Conservation (phyloP, 2,329 filamentous ascomycete species). For the Claviceps sp. region DNA sequence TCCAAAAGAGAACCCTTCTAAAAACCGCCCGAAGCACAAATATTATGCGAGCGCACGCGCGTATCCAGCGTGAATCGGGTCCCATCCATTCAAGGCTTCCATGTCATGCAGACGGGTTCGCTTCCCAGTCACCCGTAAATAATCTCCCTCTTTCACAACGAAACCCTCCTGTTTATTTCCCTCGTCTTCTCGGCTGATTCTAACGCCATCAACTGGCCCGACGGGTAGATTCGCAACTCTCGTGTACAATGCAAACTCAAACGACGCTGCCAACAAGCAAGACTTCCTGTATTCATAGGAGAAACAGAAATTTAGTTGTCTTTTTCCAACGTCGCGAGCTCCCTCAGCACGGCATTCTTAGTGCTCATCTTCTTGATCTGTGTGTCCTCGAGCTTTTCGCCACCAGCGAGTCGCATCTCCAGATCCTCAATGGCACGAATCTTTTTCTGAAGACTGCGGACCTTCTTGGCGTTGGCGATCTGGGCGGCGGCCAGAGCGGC, state of each 20-base stretch:
- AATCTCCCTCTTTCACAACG: neutral
- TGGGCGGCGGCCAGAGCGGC: slow-evolving; percentile 33
- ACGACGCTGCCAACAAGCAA: neutral
- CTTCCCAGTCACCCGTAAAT: neutral
- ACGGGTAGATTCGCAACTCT: neutral
- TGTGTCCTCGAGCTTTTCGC: slow-evolving; percentile 95
- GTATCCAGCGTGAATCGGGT: neutral
- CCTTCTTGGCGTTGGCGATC: slow-evolving; percentile 83
- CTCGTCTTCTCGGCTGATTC: neutral
- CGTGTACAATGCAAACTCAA: neutral
- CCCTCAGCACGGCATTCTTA: slow-evolving; percentile 70
- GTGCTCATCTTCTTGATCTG: slow-evolving; percentile 97
- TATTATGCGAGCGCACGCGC: neutral
- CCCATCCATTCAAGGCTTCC: neutral
- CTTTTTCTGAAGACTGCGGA: slow-evolving; percentile 89
- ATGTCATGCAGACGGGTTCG: neutral
- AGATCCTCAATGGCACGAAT: slow-evolving; percentile 94
- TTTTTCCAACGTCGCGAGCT: slow-evolving; percentile 49
- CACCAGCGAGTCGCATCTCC: slow-evolving; percentile 88
- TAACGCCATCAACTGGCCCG: neutral
- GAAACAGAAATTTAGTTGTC: slow-evolving; percentile 8
- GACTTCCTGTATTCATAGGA: too few relatives aligned
- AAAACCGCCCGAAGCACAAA: neutral
- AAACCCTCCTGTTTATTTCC: neutral
- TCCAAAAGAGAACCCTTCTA: neutral